Percentiles rank a stretch among this genome's conserved stretches.
Evolutionary conservation across 768 basidiomycete species (phyloP).

Genomic region (Boletus coccyginus): DNA sequence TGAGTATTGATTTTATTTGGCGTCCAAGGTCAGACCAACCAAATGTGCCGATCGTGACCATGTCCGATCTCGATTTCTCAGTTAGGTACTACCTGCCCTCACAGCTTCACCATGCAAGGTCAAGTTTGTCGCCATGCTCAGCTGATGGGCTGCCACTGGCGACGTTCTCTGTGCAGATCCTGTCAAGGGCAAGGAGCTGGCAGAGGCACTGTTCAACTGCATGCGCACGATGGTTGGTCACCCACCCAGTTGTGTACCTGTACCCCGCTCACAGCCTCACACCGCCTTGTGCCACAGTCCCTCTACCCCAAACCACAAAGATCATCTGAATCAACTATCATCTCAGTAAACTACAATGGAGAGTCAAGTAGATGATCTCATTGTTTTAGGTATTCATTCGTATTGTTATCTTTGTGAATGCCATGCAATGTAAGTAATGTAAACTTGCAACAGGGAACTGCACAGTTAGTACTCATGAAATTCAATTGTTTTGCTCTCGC

Average conservation of each 20-base stretch:
- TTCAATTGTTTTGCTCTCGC: background rate
- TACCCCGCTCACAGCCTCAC: conserved; percentile 1
- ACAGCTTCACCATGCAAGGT: conserved; percentile 23
- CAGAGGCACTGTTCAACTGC: conserved; percentile 67
- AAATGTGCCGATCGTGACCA: too few relatives aligned
- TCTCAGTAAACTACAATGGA: conserved; percentile 75
- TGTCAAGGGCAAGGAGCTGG: conserved; percentile 53
- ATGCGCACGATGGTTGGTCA: conserved; percentile 79
- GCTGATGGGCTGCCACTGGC: conserved; percentile 75
- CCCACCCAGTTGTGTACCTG: background rate
- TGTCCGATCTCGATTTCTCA: too few relatives aligned
- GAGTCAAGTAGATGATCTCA: conserved; percentile 54
- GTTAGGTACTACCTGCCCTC: too few relatives aligned
- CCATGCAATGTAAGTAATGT: conserved; percentile 17
- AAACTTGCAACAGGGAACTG: conserved; percentile 5
- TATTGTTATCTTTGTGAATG: conserved; percentile 11
- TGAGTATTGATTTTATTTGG: too few relatives aligned
- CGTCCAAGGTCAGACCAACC: too few relatives aligned
- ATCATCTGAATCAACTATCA: conserved; percentile 85
- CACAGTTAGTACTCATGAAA: background rate
- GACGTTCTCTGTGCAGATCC: conserved; percentile 48
- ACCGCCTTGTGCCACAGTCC: conserved; percentile 43
- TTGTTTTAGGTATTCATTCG: conserved; percentile 14
- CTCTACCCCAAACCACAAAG: conserved; percentile 62
- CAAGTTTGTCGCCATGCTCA: conserved; percentile 75